phyloP scores from a whole-genome alignment of 2,329 filamentous ascomycete species.

The Trichoderma koningii region DNA sequence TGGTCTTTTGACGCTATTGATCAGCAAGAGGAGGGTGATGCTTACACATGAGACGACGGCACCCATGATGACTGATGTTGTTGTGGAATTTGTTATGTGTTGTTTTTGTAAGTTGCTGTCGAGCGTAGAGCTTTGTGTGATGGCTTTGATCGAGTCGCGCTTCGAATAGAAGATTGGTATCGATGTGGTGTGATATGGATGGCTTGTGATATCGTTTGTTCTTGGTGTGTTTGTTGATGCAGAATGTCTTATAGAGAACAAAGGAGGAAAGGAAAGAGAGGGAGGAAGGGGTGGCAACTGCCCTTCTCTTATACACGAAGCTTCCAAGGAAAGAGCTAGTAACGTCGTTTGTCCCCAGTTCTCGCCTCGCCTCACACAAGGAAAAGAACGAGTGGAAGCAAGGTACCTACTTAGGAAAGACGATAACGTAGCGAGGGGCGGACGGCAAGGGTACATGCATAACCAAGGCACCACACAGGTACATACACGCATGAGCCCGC shows the following conservation, averaged over 20 bases:
- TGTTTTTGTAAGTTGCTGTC: not conserved
- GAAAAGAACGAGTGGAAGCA: too few species aligned
- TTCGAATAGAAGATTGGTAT: not conserved
- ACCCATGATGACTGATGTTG: constrained; percentile 60
- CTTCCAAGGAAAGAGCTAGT: not conserved
- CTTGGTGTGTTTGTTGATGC: not conserved
- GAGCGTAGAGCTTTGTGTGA: not conserved
- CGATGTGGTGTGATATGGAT: not conserved
- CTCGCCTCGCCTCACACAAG: constrained; percentile 1
- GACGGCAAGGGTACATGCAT: not conserved
- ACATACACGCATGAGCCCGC: constrained; percentile 1
- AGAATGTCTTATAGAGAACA: too few species aligned
- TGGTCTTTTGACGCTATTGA: not conserved
- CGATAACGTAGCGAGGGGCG: not conserved
- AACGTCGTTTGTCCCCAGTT: not conserved
- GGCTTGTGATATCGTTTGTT: not conserved
- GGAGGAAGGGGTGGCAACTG: not conserved
- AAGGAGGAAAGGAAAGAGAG: not conserved
- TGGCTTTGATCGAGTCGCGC: not conserved
- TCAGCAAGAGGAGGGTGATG: constrained; percentile 32
- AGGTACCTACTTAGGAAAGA: not conserved
- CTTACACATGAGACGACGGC: constrained; percentile 82
- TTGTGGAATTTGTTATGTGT: not conserved
- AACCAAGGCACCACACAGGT: not conserved
- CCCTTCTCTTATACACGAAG: constrained; percentile 23